Evolutionary conservation across 2,329 filamentous ascomycete genomes (phyloP).

Genomic region (Talaromyces rugulosus): DNA sequence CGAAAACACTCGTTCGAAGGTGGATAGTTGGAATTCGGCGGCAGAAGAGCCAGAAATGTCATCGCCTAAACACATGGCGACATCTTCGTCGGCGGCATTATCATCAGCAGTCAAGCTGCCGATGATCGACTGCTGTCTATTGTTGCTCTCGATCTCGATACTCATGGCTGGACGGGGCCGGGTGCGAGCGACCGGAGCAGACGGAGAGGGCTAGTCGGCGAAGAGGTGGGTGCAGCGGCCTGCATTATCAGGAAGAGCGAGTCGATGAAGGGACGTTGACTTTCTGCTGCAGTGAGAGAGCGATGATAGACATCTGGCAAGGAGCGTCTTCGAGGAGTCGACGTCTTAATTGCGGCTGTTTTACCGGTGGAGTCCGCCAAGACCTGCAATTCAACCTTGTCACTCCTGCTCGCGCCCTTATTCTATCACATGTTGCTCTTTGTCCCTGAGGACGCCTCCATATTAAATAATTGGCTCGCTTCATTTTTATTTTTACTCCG

Average conservation of each 20-base stretch:
- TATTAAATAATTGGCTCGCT: neutral
- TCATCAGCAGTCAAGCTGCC: neutral
- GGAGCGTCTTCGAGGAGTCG: neutral
- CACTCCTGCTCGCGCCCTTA: neutral
- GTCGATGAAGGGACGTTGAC: neutral
- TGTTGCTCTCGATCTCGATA: conserved; percentile 4
- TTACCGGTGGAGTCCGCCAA: neutral
- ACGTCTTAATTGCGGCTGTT: neutral
- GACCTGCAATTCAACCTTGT: neutral
- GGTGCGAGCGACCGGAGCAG: neutral
- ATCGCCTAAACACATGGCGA: conserved; percentile 18
- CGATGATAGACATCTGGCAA: conserved; percentile 8
- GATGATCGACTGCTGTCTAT: conserved; percentile 2
- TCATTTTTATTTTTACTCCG: neutral
- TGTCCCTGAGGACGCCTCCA: neutral
- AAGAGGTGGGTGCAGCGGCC: conserved; percentile 3
- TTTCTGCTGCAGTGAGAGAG: conserved; percentile 4
- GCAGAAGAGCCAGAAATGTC: conserved; percentile 1
- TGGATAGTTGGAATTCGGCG: conserved; percentile 29
- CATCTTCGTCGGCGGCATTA: neutral
- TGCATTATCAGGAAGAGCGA: conserved; percentile 10
- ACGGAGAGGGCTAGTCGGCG: conserved; percentile 4
- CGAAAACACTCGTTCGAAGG: conserved; percentile 53
- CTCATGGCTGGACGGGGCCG: conserved; percentile 2
- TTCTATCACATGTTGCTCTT: neutral